Percentiles rank a stretch among this genome's conserved stretches.
phyloP scores from a whole-genome alignment of 1,139 yeast genomes.

The Zhuliangozyma parablackwelliae region DNA sequence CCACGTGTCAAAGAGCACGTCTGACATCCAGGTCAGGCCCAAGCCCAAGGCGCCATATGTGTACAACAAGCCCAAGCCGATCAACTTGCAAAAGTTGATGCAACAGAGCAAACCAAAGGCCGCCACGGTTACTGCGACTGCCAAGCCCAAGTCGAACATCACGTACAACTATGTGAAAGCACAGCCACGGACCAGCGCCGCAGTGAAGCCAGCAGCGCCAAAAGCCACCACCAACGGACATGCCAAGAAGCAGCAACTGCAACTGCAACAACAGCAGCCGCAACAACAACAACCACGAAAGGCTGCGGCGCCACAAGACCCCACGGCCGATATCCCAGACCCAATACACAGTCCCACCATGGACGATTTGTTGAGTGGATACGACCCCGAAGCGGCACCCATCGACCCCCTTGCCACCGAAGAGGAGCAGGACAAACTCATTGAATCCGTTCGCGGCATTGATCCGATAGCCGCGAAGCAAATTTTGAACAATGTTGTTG shows the following conservation, averaged over 20 bases:
- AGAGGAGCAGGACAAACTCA: constrained; percentile 57
- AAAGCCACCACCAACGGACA: constrained; percentile 5
- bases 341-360: constrained; percentile 16
- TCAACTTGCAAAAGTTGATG: constrained; percentile 23
- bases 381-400: constrained; percentile 13
- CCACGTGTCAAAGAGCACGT: constrained; percentile 9
- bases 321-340: too few species aligned
- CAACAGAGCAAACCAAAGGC: constrained; percentile 17
- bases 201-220: neutral
- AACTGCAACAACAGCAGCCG: neutral
- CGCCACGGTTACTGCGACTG: constrained; percentile 6
- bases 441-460: constrained; percentile 35
- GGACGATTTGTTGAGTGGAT: constrained; percentile 26
- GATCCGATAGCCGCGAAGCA: constrained; percentile 48
- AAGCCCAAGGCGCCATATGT: constrained; percentile 22
- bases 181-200: neutral
- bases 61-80: constrained; percentile 40
- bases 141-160: constrained; percentile 20
- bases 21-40: constrained; percentile 6
- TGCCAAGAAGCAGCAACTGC: constrained; percentile 3
- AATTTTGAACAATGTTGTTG: constrained; percentile 85
- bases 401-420: constrained; percentile 41
- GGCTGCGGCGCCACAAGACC: too few species aligned
- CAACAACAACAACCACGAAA: too few species aligned
- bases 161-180: constrained; percentile 26